A percentile compares a stretch with the other conserved stretches of the same genome.
Evolutionary conservation across 768 basidiomycete genomes (phyloP).

Genomic region (Boletus huronensis): DNA sequence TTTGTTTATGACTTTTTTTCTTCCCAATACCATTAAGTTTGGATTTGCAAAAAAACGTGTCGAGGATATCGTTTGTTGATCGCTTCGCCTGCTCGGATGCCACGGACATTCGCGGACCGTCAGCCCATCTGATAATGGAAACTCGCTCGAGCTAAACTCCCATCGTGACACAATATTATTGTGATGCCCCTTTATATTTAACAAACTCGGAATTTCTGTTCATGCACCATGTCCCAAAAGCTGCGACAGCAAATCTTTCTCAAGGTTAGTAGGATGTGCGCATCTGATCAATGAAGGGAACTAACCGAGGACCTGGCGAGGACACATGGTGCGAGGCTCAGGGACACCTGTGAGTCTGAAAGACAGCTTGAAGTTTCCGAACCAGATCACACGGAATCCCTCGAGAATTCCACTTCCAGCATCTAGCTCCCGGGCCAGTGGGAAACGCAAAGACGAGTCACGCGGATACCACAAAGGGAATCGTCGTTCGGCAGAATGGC

Average conservation of each 20-base stretch:
- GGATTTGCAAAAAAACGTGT: background rate
- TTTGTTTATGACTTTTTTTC: conserved; percentile 3
- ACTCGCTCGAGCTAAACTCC: background rate
- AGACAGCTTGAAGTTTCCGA: background rate
- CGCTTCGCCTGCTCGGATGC: conserved; percentile 1
- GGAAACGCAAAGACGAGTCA: background rate
- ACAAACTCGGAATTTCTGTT: background rate
- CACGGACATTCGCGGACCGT: background rate
- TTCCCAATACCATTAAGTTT: conserved; percentile 1
- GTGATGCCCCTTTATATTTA: background rate
- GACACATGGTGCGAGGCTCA: background rate
- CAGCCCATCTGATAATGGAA: background rate
- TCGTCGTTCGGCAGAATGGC: background rate
- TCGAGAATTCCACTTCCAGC: background rate
- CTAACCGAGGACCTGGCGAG: background rate
- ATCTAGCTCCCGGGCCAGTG: background rate
- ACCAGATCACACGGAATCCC: background rate
- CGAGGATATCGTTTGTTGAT: background rate
- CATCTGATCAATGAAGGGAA: background rate
- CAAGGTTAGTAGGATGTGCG: background rate
- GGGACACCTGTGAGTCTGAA: background rate
- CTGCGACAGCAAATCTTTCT: background rate
- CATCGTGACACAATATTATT: background rate
- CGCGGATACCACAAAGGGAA: conserved; percentile 3
- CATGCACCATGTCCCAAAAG: background rate